These are phyloP conservation scores for Plasmodium knowlesi DNA, from an alignment of 169 alveolate genomes.

Conservation along the genomic window DNA sequence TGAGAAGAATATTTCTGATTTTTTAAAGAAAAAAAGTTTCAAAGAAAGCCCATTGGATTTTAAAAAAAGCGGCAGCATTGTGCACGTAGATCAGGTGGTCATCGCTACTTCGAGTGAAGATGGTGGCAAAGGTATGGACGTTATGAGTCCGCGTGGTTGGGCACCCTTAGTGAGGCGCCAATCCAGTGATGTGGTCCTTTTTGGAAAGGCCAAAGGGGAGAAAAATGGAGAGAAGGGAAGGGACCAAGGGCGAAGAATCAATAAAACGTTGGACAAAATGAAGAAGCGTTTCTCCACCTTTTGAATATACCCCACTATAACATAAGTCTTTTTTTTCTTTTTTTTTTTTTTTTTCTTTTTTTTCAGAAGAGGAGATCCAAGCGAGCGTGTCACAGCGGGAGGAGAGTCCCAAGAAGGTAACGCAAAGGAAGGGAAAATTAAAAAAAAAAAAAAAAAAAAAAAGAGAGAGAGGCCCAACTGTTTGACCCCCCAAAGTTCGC, in stretches of 20 bases:
- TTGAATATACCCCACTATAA: background rate
- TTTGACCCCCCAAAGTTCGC: background rate
- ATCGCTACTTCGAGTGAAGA: background rate
- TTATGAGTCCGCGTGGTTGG: background rate
- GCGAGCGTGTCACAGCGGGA: background rate
- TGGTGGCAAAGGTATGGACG: background rate
- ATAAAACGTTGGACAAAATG: background rate
- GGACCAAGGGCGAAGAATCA: background rate
- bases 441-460: background rate
- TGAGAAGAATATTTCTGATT: background rate
- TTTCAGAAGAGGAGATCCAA: constrained; percentile 14
- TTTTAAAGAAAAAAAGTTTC: constrained; percentile 7
- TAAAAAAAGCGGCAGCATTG: background rate
- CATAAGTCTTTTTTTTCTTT: background rate
- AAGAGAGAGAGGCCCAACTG: background rate
- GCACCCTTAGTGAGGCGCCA: background rate
- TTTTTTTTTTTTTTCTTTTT: background rate
- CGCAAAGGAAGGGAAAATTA: background rate
- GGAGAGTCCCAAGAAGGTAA: constrained; percentile 43
- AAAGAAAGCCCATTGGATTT: constrained; percentile 7
- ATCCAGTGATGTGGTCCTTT: background rate
- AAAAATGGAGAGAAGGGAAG: background rate
- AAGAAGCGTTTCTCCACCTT: background rate
- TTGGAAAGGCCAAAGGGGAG: background rate
- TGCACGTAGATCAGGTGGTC: background rate